Base-by-base conservation (phyloP, 176 grass and related monocot genomes). In the Paspalum vaginatum region DNA sequence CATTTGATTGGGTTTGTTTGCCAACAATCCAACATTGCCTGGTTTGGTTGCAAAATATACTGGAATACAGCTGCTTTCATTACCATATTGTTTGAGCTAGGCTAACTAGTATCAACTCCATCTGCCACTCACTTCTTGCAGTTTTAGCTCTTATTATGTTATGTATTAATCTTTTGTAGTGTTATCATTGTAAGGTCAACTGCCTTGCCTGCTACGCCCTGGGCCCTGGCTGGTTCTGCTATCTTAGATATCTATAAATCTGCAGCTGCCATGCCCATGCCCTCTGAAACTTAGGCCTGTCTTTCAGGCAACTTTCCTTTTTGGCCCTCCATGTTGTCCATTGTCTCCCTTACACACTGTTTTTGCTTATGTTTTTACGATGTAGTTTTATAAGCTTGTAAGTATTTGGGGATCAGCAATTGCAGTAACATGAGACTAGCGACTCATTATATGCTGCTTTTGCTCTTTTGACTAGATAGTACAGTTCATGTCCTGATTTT, bases 231-330 rank as follows among this genome's bases (percentile, higher is more conserved):
- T 70, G 65, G 44, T 82, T 83, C 38, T 21, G 46, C 38, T 26
- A 72, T 70, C 75, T 76, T 76, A 44, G 68, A 52, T 49, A 65
- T 39, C 41, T 70, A 72, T 72, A 72, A 48, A 40, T 71, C 66
- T 40, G 41, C 14, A 40, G 73, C 69, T 81, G 26, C 22, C 48
- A 72, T 83, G 73, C 47, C 26, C 85, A 70, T 81, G 38, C 65
- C 45, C 72, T 76, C 4, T 40, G 21, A 37, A 75, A 39, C 48
- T 1, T 39, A 54, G 39, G 8, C 9, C 72, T n/a, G 4, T 55
- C 26, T 25, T 82, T 69, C 9, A 17, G 14, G 54, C 9, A 70
- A 61, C 81, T 81, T 81, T 60, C 1, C 15, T 68, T 68, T 7
- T 48, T 76, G 8, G 22, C 17, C 14, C 17, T 17, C n/a, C 8